A percentile compares a stretch with the other conserved stretches of the same genome.
Conservation (phyloP, 371 early-diverging fungal genomes). For the Mortierella sp. region DNA sequence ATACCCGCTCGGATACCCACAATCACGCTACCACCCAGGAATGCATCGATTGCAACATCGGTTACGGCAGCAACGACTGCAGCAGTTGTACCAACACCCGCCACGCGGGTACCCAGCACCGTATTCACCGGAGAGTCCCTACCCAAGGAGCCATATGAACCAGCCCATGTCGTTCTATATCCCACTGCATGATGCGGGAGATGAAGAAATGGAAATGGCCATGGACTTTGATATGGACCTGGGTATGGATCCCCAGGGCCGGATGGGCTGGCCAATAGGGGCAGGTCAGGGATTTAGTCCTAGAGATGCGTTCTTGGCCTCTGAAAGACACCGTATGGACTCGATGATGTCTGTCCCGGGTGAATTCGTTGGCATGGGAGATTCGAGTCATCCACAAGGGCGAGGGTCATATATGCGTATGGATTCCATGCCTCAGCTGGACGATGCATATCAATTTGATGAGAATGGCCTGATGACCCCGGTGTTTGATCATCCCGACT, state of each 20-base stretch:
- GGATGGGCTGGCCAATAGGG: slow-evolving; percentile 16
- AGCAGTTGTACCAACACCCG: slow-evolving; percentile 18
- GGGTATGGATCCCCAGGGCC: slow-evolving; percentile 28
- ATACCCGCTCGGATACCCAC: too few relatives aligned
- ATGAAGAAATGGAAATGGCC: slow-evolving; percentile 46
- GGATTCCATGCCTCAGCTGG: slow-evolving; percentile 22
- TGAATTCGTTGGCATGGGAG: slow-evolving; percentile 23
- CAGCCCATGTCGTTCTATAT: slow-evolving; percentile 43
- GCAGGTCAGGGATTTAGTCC: slow-evolving; percentile 19
- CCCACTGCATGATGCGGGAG: slow-evolving; percentile 34
- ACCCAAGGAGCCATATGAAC: slow-evolving; percentile 20
- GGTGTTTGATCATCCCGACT: slow-evolving; percentile 19
- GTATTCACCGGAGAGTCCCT: slow-evolving; percentile 20
- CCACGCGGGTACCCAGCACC: slow-evolving; percentile 12
- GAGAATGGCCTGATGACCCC: slow-evolving; percentile 31
- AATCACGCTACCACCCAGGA: too few relatives aligned
- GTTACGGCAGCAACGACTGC: slow-evolving; percentile 15
- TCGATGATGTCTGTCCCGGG: slow-evolving; percentile 32
- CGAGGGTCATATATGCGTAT: slow-evolving; percentile 28
- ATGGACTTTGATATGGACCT: slow-evolving; percentile 48
- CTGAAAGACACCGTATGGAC: slow-evolving; percentile 36
- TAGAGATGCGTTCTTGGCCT: slow-evolving; percentile 10
- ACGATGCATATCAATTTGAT: slow-evolving; percentile 34
- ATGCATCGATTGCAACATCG: background rate
- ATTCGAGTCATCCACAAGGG: slow-evolving; percentile 14